A percentile compares a stretch with the other conserved stretches of the same genome.
Conservation (phyloP, 2,329 filamentous ascomycete species). For the Drechslerella dactyloides region DNA sequence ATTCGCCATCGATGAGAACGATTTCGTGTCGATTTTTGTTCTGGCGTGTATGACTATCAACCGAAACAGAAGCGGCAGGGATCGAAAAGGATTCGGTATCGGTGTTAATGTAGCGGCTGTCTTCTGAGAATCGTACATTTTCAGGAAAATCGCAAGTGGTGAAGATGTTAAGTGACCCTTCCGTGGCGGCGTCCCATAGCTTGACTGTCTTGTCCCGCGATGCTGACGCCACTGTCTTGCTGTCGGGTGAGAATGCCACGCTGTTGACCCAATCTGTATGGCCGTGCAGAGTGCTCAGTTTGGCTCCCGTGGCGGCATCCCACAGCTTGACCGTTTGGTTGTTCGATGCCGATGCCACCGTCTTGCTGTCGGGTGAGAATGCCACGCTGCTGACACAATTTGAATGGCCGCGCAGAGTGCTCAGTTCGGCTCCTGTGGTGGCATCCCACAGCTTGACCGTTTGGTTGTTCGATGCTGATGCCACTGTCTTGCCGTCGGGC, state of each 20-base stretch:
- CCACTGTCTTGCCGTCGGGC: too few species aligned
- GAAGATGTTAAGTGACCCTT: too few species aligned
- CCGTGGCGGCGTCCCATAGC: conserved; percentile 12
- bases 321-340: conserved; percentile 54
- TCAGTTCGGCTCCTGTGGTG: too few species aligned
- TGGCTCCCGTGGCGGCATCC: conserved; percentile 45
- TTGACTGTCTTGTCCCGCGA: neutral
- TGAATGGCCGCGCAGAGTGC: conserved; percentile 22
- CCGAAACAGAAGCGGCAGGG: too few species aligned
- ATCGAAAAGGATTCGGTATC: neutral
- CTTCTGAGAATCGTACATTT: neutral
- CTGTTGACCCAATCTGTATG: neutral
- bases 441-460: too few species aligned
- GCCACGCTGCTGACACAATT: too few species aligned
- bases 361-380: too few species aligned
- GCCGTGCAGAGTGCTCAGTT: neutral
- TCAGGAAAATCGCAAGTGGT: conserved; percentile 63
- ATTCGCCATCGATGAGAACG: neutral
- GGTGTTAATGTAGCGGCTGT: neutral
- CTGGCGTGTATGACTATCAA: too few species aligned
- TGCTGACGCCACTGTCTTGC: neutral
- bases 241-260: too few species aligned
- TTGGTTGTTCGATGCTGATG: too few species aligned
- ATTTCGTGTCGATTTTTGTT: neutral
- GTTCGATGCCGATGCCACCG: conserved; percentile 54